phyloP scores from a whole-genome alignment of 257 asterid genomes.

The Hygrophila difformis region DNA sequence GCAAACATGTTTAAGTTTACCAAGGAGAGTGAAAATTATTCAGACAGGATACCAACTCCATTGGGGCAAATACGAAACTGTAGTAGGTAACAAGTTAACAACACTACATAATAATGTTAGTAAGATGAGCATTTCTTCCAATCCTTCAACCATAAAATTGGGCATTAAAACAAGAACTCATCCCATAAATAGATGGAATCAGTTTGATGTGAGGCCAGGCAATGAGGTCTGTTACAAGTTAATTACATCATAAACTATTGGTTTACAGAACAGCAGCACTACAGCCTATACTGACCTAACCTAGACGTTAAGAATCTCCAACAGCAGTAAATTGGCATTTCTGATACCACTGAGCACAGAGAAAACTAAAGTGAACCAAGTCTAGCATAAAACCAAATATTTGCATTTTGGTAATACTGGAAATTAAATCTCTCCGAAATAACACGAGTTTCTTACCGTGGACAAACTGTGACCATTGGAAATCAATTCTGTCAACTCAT shows the following conservation, averaged over 20 bases:
- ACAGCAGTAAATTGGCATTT: neutral
- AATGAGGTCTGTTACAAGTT: neutral
- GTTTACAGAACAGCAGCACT: neutral
- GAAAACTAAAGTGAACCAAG: neutral
- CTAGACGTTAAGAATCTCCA: neutral
- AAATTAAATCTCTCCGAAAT: too few relatives aligned
- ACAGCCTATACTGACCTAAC: neutral
- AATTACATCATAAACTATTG: neutral
- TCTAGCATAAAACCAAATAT: neutral
- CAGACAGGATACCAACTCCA: too few relatives aligned
- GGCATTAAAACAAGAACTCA: neutral
- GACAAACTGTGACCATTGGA: conserved; percentile 79
- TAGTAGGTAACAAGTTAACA: too few relatives aligned
- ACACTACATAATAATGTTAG: too few relatives aligned
- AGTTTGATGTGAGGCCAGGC: neutral
- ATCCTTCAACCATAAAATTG: too few relatives aligned
- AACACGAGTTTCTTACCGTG: conserved; percentile 43
- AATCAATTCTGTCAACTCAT: conserved; percentile 57
- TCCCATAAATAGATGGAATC: neutral
- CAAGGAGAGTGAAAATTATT: too few relatives aligned
- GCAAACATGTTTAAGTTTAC: too few relatives aligned
- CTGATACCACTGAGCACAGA: neutral
- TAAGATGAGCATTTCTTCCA: too few relatives aligned
- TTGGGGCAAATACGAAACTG: too few relatives aligned
- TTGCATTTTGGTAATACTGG: too few relatives aligned